A percentile compares a stretch with the other conserved stretches of the same genome.
phyloP scores from a whole-genome alignment of 1,284 basidiomycete species.

The Cutaneotrichosporon sp. region DNA sequence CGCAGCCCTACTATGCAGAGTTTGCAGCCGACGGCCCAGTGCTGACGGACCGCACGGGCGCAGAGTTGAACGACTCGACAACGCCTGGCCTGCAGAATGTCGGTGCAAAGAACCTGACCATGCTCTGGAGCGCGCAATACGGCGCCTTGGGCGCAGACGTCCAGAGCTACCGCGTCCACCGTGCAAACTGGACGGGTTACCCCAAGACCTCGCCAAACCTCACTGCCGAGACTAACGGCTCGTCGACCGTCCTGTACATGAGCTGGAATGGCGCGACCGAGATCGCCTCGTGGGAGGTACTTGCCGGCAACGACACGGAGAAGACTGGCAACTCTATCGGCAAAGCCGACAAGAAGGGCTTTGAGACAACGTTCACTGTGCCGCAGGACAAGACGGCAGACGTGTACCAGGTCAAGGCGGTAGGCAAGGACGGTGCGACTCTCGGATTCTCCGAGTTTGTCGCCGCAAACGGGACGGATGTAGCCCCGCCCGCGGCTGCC shows the following conservation, averaged over 20 bases:
- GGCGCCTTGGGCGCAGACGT: constrained; percentile 17
- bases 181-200: constrained; percentile 25
- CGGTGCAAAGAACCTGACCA: constrained; percentile 17
- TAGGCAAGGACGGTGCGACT: background rate
- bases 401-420: background rate
- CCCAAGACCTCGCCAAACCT: constrained; percentile 26
- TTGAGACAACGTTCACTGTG: constrained; percentile 22
- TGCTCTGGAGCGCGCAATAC: constrained; percentile 31
- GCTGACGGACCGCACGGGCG: background rate
- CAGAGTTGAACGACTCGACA: background rate
- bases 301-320: constrained; percentile 7
- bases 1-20: constrained; percentile 21
- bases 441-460: constrained; percentile 1
- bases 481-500: background rate
- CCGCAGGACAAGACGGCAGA: background rate
- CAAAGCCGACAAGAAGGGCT: constrained; percentile 19
- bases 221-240: background rate
- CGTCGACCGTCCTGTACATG: constrained; percentile 13
- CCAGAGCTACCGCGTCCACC: constrained; percentile 29
- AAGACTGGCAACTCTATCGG: constrained; percentile 1
- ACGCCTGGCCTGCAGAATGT: background rate
- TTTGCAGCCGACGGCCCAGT: constrained; percentile 15
- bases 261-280: constrained; percentile 43
- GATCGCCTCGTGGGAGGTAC: constrained; percentile 22
- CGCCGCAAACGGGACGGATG: background rate